A percentile compares a stretch with the other conserved stretches of the same genome.
Conservation (phyloP, 108 stramenopile species). For the Hondaea fermentalgiana region DNA sequence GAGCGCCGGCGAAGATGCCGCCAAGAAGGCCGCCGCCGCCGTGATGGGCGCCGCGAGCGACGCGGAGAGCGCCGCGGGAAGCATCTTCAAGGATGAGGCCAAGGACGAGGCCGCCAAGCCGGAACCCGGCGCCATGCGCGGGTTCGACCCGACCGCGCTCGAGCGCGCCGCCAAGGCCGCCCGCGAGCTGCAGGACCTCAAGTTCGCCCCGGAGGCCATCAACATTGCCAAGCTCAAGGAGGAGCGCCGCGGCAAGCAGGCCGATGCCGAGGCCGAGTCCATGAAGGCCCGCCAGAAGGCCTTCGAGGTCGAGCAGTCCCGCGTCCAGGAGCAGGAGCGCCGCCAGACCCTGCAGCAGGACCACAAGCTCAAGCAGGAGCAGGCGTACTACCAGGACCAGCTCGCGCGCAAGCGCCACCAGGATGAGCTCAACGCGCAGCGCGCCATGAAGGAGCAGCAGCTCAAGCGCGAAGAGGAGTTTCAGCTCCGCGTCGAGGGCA, state of each 20-base stretch:
- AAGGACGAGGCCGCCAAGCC: conserved; percentile 18
- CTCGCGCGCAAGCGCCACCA: conserved; percentile 3
- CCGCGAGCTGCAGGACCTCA: background rate
- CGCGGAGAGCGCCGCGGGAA: background rate
- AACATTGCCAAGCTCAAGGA: conserved; percentile 17
- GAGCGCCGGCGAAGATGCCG: background rate
- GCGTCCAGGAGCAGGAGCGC: background rate
- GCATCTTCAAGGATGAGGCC: background rate
- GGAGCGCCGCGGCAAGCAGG: conserved; percentile 16
- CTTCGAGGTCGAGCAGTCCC: conserved; percentile 2
- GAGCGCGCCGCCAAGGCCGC: conserved; percentile 13
- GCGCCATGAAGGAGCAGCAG: conserved; percentile 5
- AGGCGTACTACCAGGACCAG: conserved; percentile 12
- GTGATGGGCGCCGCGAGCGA: too few species aligned
- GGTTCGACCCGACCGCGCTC: background rate
- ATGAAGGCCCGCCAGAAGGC: conserved; percentile 7
- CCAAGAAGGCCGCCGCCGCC: background rate
- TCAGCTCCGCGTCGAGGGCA: background rate
- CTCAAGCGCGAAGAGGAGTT: conserved; percentile 22
- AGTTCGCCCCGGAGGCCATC: background rate
- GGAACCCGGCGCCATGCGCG: background rate
- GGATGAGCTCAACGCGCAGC: background rate
- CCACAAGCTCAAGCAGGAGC: conserved; percentile 23
- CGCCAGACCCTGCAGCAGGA: conserved; percentile 9
- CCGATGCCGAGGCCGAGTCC: background rate